These are phyloP conservation scores for Colletotrichum scovillei DNA, from an alignment of 2,329 filamentous ascomycete genomes.

Conservation along the genomic window DNA sequence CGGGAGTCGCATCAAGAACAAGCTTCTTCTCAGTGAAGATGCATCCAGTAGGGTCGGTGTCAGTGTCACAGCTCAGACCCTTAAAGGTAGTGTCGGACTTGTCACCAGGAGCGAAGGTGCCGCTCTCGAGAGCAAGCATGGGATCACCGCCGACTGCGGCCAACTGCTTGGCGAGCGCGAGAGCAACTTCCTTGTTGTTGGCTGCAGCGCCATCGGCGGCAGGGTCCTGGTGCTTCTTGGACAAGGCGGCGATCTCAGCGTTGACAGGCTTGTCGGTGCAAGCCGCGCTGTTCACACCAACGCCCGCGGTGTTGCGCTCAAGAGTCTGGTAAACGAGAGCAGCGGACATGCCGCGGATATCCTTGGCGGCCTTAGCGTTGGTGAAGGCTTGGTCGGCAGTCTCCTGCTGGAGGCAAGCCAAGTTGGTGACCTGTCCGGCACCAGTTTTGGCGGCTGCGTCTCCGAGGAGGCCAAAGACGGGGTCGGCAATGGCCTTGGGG, in stretches of 20 bases:
- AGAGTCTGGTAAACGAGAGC: conserved; percentile 66
- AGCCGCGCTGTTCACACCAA: conserved; percentile 51
- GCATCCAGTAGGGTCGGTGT: conserved; percentile 62
- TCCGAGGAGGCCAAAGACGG: conserved; percentile 63
- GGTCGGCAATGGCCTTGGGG: conserved; percentile 58
- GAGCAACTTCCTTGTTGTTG: conserved; percentile 55
- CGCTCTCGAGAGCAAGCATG: conserved; percentile 52
- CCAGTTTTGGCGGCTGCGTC: conserved; percentile 58
- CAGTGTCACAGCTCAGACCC: conserved; percentile 66
- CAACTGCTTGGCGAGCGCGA: conserved; percentile 55
- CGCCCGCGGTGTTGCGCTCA: conserved; percentile 60
- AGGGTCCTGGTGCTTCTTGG: conserved; percentile 57
- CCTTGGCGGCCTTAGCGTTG: conserved; percentile 64
- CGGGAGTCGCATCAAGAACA: conserved; percentile 63
- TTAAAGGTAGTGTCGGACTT: conserved; percentile 50
- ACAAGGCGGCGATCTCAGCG: conserved; percentile 56
- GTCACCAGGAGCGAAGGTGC: conserved; percentile 56
- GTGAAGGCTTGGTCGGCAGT: conserved; percentile 70
- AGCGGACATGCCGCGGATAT: conserved; percentile 64
- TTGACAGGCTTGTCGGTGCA: conserved; percentile 56
- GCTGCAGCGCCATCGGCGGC: conserved; percentile 52
- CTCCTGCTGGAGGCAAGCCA: conserved; percentile 58
- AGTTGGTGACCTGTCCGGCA: conserved; percentile 48
- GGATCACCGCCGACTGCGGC: conserved; percentile 55
- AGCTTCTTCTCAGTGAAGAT: conserved; percentile 66